A percentile compares a stretch with the other conserved stretches of the same genome.
Evolutionary conservation across 2,329 filamentous ascomycete genomes (phyloP).

Genomic region (Nannizzia gypsea): DNA sequence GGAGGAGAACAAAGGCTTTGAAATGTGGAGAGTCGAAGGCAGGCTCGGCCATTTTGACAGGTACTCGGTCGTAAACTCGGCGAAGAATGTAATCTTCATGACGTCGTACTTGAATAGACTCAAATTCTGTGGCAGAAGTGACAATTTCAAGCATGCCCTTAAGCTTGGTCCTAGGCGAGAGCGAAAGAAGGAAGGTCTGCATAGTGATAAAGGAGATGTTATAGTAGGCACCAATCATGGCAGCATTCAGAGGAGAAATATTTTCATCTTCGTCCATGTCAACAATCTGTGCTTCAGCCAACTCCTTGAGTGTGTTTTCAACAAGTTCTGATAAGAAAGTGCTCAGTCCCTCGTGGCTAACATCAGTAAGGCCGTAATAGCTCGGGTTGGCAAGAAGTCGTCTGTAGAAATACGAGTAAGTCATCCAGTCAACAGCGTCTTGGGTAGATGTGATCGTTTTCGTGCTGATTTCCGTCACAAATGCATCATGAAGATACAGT

Average conservation of each 20-base stretch:
- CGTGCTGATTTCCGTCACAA: constrained; percentile 93
- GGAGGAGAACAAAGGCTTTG: constrained; percentile 93
- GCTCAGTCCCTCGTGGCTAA: constrained; percentile 85
- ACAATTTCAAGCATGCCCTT: constrained; percentile 96
- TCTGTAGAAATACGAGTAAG: constrained; percentile 96
- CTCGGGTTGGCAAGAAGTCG: constrained; percentile 89
- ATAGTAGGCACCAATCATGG: constrained; percentile 98
- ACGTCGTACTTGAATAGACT: constrained; percentile 82
- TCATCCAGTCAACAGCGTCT: constrained; percentile 96
- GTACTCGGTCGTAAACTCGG: constrained; percentile 85
- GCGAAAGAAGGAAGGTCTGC: constrained; percentile 91
- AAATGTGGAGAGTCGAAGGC: constrained; percentile 92
- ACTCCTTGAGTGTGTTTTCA: constrained; percentile 79
- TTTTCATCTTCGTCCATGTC: constrained; percentile 90
- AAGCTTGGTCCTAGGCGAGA: constrained; percentile 79
- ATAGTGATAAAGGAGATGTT: constrained; percentile 99
- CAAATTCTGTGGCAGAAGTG: constrained; percentile 92
- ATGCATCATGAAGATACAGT: constrained; percentile 84
- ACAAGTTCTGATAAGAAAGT: constrained; percentile 89
- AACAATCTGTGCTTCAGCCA: constrained; percentile 87
- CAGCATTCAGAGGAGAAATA: constrained; percentile 80
- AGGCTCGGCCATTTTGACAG: constrained; percentile 84
- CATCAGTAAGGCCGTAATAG: constrained; percentile 83
- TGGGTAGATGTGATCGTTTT: constrained; percentile 92
- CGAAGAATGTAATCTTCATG: constrained; percentile 82